Conservation (phyloP, 257 asterid genomes). For the Capsicum rhomboideum region DNA sequence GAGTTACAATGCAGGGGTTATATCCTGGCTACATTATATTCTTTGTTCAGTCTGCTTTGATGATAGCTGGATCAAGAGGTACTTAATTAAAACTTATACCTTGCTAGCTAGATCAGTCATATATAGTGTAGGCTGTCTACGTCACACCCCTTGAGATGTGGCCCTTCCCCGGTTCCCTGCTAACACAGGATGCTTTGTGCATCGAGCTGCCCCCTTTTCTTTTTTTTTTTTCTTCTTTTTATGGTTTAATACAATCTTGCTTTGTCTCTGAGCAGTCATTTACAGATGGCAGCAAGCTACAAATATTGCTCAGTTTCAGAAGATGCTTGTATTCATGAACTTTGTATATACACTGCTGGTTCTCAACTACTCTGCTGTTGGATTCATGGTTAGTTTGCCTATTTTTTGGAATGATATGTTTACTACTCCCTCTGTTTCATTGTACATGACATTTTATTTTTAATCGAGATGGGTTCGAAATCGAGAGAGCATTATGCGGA, state of each 20-base stretch:
- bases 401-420: background rate
- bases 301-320: slow-evolving; percentile 27
- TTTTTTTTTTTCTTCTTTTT: background rate
- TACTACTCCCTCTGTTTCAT: background rate
- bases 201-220: no score
- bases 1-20: slow-evolving; percentile 48
- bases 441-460: background rate
- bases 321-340: slow-evolving; percentile 39
- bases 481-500: no score
- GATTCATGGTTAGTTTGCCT: slow-evolving; percentile 67
- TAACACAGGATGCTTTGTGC: no score
- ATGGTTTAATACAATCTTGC: slow-evolving; percentile 5
- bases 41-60: slow-evolving; percentile 75
- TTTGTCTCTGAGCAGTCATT: slow-evolving; percentile 42
- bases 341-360: slow-evolving; percentile 64
- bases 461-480: no score
- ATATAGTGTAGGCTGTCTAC: background rate
- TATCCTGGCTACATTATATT: slow-evolving; percentile 89
- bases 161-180: no score
- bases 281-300: slow-evolving; percentile 76
- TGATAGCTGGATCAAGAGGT: slow-evolving; percentile 98
- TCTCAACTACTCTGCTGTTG: slow-evolving; percentile 79
- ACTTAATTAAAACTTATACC: background rate
- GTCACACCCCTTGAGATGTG: no score
- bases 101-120: background rate